These are phyloP conservation scores for Xanthoconium purpureum DNA, from an alignment of 768 basidiomycete species.

Conservation along the genomic window DNA sequence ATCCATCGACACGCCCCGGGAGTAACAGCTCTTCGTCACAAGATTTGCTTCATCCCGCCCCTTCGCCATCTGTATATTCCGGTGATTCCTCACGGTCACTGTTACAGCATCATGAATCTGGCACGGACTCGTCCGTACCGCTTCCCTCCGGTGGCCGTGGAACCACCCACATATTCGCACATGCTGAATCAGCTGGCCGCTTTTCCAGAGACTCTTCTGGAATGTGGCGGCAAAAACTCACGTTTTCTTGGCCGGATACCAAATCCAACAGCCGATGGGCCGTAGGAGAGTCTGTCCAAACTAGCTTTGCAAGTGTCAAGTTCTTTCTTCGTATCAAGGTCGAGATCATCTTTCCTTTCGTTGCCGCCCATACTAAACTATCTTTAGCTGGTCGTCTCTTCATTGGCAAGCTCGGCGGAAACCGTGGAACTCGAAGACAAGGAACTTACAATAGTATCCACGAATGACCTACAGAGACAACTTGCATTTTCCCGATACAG, in stretches of 20 bases:
- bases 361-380: slow-evolving; percentile 13
- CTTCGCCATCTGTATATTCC: slow-evolving; percentile 26
- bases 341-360: slow-evolving; percentile 9
- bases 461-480: slow-evolving; percentile 66
- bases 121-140: slow-evolving; percentile 10
- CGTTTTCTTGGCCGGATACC: slow-evolving; percentile 68
- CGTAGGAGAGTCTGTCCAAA: slow-evolving; percentile 72
- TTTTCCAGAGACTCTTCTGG: slow-evolving; percentile 57
- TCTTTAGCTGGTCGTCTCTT: slow-evolving; percentile 46
- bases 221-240: slow-evolving; percentile 61
- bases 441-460: slow-evolving; percentile 65
- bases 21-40: slow-evolving; percentile 19
- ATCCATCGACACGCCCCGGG: slow-evolving; percentile 5
- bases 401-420: slow-evolving; percentile 49
- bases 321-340: slow-evolving; percentile 76
- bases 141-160: slow-evolving; percentile 25
- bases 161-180: slow-evolving; percentile 51
- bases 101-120: slow-evolving; percentile 17
- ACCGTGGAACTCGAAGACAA: slow-evolving; percentile 66
- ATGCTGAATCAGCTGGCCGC: slow-evolving; percentile 55
- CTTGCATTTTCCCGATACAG: slow-evolving; percentile 60
- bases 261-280: slow-evolving; percentile 74
- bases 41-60: slow-evolving; percentile 14
- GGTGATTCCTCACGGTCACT: slow-evolving; percentile 26
- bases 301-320: slow-evolving; percentile 58